Evolutionary conservation across 2,329 filamentous ascomycete genomes (phyloP), one percentile per base, ranked within the genome.

Genomic region (Fusarium palustre): DNA sequence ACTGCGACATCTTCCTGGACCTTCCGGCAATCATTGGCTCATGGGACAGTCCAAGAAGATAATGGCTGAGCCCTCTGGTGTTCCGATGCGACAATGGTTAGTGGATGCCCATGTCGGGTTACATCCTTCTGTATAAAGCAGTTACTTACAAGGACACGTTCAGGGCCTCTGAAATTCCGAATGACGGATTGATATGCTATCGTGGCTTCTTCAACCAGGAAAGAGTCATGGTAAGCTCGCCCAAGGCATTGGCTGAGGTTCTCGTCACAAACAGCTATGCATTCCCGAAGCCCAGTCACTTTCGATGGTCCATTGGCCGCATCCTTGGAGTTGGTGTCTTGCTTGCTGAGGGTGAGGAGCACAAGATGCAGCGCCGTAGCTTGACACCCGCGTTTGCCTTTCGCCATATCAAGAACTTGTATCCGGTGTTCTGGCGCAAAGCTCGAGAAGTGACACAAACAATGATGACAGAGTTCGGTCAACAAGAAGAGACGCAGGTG

Each of bases 301-400:
- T 92, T 31, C 81, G 87, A 34, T 79, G 79, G 43, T 83, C 85
- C 2, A 80, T 95, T 6, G 87, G 85, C 3, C 84, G 87, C 24
- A 82, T 94, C 28, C 82, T 95, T 15, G 91, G 93, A 12, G 80
- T 90, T 15, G 92, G 92, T 12, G 81, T 95, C 16, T 80, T 97
- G 38, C 82, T 97, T 13, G 92, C 93, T 3, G 94, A 97, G 79
- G 94, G 94, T n/a, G 92, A 97, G 15, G 92, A 94, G 74, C 95
- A 97, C 79, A 96, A 91, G 81, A 82, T 87, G 73, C 92, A 94
- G 81, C 87, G 94, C 47, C 94, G 92, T 77, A 89, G 91, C 60
- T 86, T 97, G 20, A 88, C 91, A 81, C 93, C 93, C 0, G 92
- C 93, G 3, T 97, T 97, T 78, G 86, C 89, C n/a, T 97, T 93